Base-by-base conservation (phyloP, 805 yeast species). In the Cyberlindnera nakhonratchasimensis region DNA sequence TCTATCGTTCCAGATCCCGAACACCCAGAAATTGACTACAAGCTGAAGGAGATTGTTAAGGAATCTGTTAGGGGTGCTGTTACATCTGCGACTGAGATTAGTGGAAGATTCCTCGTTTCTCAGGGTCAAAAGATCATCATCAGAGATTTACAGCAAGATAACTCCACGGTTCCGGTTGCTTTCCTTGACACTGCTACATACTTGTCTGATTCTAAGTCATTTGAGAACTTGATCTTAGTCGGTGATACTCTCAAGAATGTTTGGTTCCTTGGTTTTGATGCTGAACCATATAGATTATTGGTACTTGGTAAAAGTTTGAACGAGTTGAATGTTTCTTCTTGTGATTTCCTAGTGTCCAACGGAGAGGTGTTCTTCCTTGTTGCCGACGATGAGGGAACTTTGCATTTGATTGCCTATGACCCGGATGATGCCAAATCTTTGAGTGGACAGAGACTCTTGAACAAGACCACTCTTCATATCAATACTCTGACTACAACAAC, bases 1-100 rank as follows among this genome's bases (percentile, higher is more conserved):
- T 89, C 82, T 45, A 83, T 89, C 59, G 87, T 86, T 49, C 96
- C 96, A 0, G 96, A 88, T 56, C 91, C 91, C 1, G 89, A 83
- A 0, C 75, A 73, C 45, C 96, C 96, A 0, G 95, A 88, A 50
- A 81, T 89, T 2, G 82, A 80, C 52, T 85, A 77, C 59, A 86
- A 83, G 61, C 70, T 90, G 53, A 88, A 86, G 58, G 77, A 80
- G 51, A 68, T 86, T 9, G 79, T 79, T 37, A 72, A 75, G 37
- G 97, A 90, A 60, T 78, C 75, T 22, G 77, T 87, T 1, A 79
- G 84, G 53, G 97, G 97, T 14, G 88, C 96, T 2, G 91, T 84
- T 0, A 79, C 93, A 1, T 70, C 86, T 2, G 71, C 88, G 1
- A 77, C 84, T 56, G 93, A 82, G 39, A 72, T 90, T 10, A 79